Evolutionary conservation across 2,329 filamentous ascomycete species (phyloP).

Genomic region (Plenodomus tracheiphilus): DNA sequence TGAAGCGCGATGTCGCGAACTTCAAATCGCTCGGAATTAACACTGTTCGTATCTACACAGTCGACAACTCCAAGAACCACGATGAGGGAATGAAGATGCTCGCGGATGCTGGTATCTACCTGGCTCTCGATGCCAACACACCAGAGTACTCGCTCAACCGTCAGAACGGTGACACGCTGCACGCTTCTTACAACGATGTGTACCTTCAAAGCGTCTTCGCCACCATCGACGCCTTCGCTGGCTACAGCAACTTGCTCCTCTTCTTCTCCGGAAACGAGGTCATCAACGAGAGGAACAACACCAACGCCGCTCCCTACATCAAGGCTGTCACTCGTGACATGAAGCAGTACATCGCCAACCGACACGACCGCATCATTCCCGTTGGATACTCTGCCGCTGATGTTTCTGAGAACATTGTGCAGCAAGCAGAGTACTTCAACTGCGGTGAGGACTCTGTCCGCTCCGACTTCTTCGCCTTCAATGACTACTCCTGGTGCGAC

Average conservation of each 20-base stretch:
- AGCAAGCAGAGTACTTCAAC: slow-evolving; percentile 91
- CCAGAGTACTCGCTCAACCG: slow-evolving; percentile 88
- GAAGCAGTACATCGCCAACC: slow-evolving; percentile 77
- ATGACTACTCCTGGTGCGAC: slow-evolving; percentile 78
- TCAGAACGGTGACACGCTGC: slow-evolving; percentile 57
- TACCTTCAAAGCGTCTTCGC: slow-evolving; percentile 87
- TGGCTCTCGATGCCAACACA: slow-evolving; percentile 88
- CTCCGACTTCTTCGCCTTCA: slow-evolving; percentile 87
- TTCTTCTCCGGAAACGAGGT: slow-evolving; percentile 83
- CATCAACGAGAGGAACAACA: slow-evolving; percentile 67
- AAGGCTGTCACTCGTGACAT: slow-evolving; percentile 77
- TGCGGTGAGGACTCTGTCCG: slow-evolving; percentile 83
- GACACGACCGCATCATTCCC: slow-evolving; percentile 68
- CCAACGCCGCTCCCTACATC: slow-evolving; percentile 69
- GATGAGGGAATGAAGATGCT: slow-evolving; percentile 82
- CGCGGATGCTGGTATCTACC: slow-evolving; percentile 84
- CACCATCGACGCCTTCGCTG: slow-evolving; percentile 73
- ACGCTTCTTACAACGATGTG: slow-evolving; percentile 76
- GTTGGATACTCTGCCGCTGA: slow-evolving; percentile 86
- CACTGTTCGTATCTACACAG: slow-evolving; percentile 87
- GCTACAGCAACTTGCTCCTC: slow-evolving; percentile 83
- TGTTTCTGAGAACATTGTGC: slow-evolving; percentile 79
- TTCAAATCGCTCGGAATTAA: slow-evolving; percentile 89
- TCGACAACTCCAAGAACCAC: slow-evolving; percentile 84
- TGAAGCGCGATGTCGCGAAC: slow-evolving; percentile 75